Percentiles rank a stretch among this genome's conserved stretches.
phyloP scores from a whole-genome alignment of 495 filamentous ascomycete species.

The Talaromyces stipitatus region DNA sequence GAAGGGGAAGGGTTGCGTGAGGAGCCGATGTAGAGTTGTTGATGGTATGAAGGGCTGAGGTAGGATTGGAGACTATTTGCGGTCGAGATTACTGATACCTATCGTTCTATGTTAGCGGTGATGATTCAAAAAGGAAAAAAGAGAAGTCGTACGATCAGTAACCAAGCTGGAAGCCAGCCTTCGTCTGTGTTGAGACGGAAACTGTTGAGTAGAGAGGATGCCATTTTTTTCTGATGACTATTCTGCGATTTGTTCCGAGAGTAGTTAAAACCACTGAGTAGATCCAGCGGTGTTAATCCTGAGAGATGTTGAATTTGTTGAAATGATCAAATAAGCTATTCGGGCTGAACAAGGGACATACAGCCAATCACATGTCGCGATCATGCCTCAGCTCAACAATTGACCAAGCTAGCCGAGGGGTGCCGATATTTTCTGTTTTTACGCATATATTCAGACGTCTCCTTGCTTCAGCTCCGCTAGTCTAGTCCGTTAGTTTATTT shows the following conservation, averaged over 20 bases:
- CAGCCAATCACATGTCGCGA: not conserved
- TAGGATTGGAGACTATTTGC: slow-evolving; percentile 80
- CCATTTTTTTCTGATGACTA: not conserved
- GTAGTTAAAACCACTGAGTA: too few species aligned
- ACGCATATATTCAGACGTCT: slow-evolving; percentile 8
- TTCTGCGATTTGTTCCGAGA: too few species aligned
- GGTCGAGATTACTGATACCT: slow-evolving; percentile 72
- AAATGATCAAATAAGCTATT: not conserved
- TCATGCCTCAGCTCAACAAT: not conserved
- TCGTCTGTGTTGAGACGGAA: slow-evolving; percentile 43
- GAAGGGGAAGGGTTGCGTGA: slow-evolving; percentile 35
- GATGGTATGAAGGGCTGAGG: slow-evolving; percentile 61
- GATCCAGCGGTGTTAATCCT: not conserved
- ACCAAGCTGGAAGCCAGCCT: slow-evolving; percentile 60
- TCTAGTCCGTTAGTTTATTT: not conserved
- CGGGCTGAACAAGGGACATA: too few species aligned
- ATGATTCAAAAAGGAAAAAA: not conserved
- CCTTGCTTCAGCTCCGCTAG: not conserved
- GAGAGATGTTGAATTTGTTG: not conserved
- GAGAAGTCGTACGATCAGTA: slow-evolving; percentile 44
- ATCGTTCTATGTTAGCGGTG: slow-evolving; percentile 6
- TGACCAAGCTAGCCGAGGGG: not conserved
- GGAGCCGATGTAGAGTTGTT: slow-evolving; percentile 61
- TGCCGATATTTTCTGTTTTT: too few species aligned
- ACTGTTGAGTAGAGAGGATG: not conserved